Evolutionary conservation across 1,284 basidiomycete genomes (phyloP), one percentile per base, ranked within the genome.

Genomic region (Bondarzewia mesenterica): DNA sequence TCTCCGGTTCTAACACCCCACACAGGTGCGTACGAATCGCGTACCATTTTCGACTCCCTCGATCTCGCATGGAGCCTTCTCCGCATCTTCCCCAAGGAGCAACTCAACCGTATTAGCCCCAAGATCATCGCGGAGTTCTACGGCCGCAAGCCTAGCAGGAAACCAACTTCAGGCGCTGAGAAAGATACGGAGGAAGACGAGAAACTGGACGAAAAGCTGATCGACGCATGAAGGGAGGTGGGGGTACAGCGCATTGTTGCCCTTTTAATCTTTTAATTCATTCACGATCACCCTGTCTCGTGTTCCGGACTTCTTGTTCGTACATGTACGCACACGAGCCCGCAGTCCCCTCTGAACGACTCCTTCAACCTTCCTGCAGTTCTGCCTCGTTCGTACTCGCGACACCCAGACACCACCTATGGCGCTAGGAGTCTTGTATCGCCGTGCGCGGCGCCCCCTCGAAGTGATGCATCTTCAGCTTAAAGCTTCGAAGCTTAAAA

Each of bases 1-100:
- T 25, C 29, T 15, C 52, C 22, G 46, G 48, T 27, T 46, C 35
- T 37, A 42, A 23, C 21, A 15, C 26, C 47, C 38, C 45, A 14
- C n/a, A 46, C 27, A 89, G 92, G 93, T 50, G 78, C 89, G 18
- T 97, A 97, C 69, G 96, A 99, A 72, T 86, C 93, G 44, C 84
- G 96, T 51, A 92, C 92, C 47, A 91, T 99, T 71, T 98, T 97
- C 66, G 95, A 99, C 60, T 95, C 92, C 49, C 80, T 99, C 49
- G 96, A 99, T 70, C 77, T 99, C 48, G 96, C 93, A 18, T 99
- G 96, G 96, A 88, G 88, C 27, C 71, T 99, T 51, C 78, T 99
- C 58, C 86, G 96, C 58, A 96, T 96, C 69, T 98, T 99, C 89
- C 96, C 96, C 58, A 95, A 96, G 72, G 95, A 98, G 71, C 91